Conservation (phyloP, 164 flowering plant species). For the Nelumbo lutea region DNA sequence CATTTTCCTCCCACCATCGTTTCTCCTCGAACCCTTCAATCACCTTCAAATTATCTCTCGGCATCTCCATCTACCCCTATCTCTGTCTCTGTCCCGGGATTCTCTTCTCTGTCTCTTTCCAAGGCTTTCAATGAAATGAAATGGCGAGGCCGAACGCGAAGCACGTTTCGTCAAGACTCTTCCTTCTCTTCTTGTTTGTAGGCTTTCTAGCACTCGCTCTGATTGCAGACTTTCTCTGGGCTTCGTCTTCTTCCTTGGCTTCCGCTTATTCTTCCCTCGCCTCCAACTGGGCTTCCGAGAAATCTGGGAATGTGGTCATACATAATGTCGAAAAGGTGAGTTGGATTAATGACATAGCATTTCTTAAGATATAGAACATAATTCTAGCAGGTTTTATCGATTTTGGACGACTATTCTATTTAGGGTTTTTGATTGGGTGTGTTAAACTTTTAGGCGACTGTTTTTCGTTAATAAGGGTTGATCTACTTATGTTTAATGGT, state of each 20-base stretch:
- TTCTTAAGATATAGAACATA: not conserved
- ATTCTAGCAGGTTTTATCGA: not conserved
- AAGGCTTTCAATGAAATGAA: constrained; percentile 11
- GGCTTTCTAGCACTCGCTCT: no score
- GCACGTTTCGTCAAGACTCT: constrained; percentile 15
- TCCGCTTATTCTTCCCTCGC: constrained; percentile 13
- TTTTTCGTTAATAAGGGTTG: no score
- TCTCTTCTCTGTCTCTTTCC: no score
- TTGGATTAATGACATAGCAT: not conserved
- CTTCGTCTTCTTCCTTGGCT: constrained; percentile 41
- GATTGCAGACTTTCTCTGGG: constrained; percentile 42
- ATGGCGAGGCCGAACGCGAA: constrained; percentile 27
- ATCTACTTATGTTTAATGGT: no score
- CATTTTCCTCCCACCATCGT: no score
- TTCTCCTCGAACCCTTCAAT: no score
- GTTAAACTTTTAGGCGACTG: no score
- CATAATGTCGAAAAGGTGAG: constrained; percentile 16
- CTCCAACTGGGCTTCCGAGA: constrained; percentile 20
- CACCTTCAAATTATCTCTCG: no score
- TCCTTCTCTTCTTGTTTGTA: no score
- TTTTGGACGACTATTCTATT: not conserved
- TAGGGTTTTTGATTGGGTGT: not conserved
- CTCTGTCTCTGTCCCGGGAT: no score
- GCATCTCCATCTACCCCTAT: no score
- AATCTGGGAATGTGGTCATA: constrained; percentile 1